Base-by-base conservation (phyloP, 2,329 filamentous ascomycete genomes). In the Curvularia spicifera region DNA sequence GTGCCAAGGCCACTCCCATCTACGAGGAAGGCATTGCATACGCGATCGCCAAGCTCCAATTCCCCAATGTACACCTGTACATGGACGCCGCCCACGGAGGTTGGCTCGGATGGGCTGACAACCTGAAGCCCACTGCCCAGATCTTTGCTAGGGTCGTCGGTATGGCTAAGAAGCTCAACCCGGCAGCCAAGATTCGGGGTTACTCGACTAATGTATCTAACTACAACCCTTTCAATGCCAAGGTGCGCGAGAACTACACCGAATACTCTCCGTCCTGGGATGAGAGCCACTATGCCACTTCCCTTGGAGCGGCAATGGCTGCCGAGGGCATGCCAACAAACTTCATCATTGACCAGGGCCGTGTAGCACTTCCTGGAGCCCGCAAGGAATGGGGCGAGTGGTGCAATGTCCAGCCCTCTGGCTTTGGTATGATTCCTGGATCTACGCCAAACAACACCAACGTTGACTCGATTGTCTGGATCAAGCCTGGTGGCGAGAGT, bases 11-110 rank as follows among this genome's bases (percentile, higher is more conserved):
- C 33, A 69, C 63, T 1, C 64, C 69, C 4, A 52, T 67, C 43
- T 72, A 73, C 48, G 71, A 73, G 43, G 60, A 70, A 40, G 71
- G 71, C 40, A 71, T 71, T 18, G 68, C 69, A 3, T 72, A 72
- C 35, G 70, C 70, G 1, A 69, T 72, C 31, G 60, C 69, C 28
- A 70, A 70, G 37, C 58, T 72, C 1, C 69, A 72, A 40, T 67
- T 60, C n/a, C 63, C 67, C 37, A 71, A 72, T 29, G 63, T 72
- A 12, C 61, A 65, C 51, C 51, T 72, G 54, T 72, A 72, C 60
- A 65, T 72, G 5, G 70, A 72, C 5, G 70, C 69, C n/a, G 70
- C 69, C 2, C 69, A 72, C 47, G 69, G 69, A 29, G 70, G 70
- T 20, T 72, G 70, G 70, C 64, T 72, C 1, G 70, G 70, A 10